Evolutionary conservation across 108 stramenopile genomes (phyloP).

Genomic region (Skeletonema menzelii): DNA sequence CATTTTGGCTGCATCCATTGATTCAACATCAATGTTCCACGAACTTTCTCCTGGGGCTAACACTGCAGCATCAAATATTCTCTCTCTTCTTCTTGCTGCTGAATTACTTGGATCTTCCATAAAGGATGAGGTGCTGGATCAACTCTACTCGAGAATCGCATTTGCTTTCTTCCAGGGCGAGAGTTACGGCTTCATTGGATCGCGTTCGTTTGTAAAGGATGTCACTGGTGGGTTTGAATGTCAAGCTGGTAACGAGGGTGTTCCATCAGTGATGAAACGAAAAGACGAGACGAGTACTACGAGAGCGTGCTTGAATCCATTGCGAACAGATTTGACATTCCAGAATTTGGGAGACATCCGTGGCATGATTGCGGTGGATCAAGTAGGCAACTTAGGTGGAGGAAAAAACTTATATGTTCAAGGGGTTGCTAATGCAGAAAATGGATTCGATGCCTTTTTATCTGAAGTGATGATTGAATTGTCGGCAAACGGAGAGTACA

Average conservation of each 20-base stretch:
- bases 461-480: conserved; percentile 66
- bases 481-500: conserved; percentile 42
- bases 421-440: conserved; percentile 47
- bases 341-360: conserved; percentile 63
- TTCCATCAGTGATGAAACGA: conserved; percentile 52
- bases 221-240: conserved; percentile 65
- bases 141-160: conserved; percentile 61
- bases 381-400: conserved; percentile 62
- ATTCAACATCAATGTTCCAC: conserved; percentile 86
- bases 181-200: conserved; percentile 77
- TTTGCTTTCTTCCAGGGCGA: conserved; percentile 89
- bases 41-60: conserved; percentile 78
- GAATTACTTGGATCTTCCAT: conserved; percentile 63
- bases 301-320: conserved; percentile 72
- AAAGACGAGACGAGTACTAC: conserved; percentile 45
- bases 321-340: conserved; percentile 76
- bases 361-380: conserved; percentile 87
- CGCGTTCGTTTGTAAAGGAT: conserved; percentile 75
- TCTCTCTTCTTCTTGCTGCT: conserved; percentile 78
- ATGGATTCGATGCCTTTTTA: conserved; percentile 59
- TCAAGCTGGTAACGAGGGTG: conserved; percentile 39
- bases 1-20: conserved; percentile 62
- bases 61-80: conserved; percentile 74
- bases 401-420: conserved; percentile 68
- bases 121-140: conserved; percentile 57